phyloP scores from a whole-genome alignment of 164 flowering plant genomes.

The Taxillus chinensis region DNA sequence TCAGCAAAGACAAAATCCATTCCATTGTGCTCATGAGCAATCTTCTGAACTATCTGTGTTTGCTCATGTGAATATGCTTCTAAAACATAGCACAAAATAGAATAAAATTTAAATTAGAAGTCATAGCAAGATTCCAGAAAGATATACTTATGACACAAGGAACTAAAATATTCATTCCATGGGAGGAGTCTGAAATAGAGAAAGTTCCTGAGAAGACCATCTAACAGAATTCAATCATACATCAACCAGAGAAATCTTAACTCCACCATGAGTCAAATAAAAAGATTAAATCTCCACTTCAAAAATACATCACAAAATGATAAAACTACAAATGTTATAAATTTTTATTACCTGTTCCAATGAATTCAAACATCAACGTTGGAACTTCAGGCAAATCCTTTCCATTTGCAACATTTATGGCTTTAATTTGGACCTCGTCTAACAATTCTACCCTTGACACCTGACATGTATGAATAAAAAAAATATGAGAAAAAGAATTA shows the following conservation, averaged over 20 bases:
- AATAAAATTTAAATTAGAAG: constrained; percentile 7
- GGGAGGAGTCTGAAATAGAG: no score
- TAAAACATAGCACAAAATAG: constrained; percentile 10
- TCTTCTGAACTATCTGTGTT: constrained; percentile 73
- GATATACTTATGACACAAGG: no score
- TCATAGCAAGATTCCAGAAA: not conserved
- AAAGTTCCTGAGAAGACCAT: no score
- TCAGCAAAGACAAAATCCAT: constrained; percentile 87
- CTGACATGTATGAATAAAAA: constrained; percentile 19
- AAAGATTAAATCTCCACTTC: no score
- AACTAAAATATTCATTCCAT: no score
- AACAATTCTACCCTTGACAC: constrained; percentile 90
- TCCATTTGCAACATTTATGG: constrained; percentile 89
- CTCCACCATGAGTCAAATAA: no score
- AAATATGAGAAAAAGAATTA: not conserved
- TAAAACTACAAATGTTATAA: not conserved
- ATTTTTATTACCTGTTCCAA: constrained; percentile 70
- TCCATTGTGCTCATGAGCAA: constrained; percentile 78
- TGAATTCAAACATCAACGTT: constrained; percentile 89
- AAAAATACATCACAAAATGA: not conserved
- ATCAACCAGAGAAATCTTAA: no score
- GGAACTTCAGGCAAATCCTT: constrained; percentile 82
- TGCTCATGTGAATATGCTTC: constrained; percentile 97
- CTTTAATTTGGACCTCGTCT: constrained; percentile 93
- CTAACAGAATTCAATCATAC: no score